A percentile compares a stretch with the other conserved stretches of the same genome.
phyloP scores from a whole-genome alignment of 106 monocot species.

The Phalaenopsis equestris region DNA sequence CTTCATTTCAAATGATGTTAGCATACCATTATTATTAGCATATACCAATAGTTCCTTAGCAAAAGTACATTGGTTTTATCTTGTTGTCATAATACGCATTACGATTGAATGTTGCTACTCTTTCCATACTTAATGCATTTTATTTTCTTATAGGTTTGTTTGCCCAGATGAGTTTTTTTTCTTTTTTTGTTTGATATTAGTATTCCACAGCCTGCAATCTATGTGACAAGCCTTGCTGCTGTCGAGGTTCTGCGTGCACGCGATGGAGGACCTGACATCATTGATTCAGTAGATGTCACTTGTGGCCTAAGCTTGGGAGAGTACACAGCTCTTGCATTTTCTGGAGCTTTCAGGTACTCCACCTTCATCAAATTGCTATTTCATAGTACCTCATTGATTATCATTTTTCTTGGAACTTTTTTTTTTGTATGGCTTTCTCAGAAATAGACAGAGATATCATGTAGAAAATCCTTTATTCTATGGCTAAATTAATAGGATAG shows the following conservation, averaged over 20 bases:
- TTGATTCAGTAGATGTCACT: constrained; percentile 88
- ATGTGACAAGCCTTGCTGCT: constrained; percentile 92
- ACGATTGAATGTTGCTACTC: neutral
- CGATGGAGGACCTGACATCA: constrained; percentile 80
- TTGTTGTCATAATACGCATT: neutral
- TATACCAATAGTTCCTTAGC: neutral
- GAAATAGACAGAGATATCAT: neutral
- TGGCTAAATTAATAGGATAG: neutral
- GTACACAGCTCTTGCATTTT: constrained; percentile 95
- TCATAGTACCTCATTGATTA: neutral
- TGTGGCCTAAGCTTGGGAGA: constrained; percentile 97
- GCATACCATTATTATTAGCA: neutral
- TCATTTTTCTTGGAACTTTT: neutral
- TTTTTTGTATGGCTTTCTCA: neutral
- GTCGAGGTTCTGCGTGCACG: constrained; percentile 73
- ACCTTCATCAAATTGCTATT: neutral
- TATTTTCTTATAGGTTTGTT: neutral
- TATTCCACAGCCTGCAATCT: constrained; percentile 77
- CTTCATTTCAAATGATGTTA: neutral
- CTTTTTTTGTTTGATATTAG: neutral
- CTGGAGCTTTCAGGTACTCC: constrained; percentile 87
- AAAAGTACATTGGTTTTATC: neutral
- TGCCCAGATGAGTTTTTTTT: neutral
- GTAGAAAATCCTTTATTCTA: neutral
- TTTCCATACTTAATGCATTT: neutral